phyloP scores from a whole-genome alignment of 306 rosid genomes.

The Canavalia ensiformis region DNA sequence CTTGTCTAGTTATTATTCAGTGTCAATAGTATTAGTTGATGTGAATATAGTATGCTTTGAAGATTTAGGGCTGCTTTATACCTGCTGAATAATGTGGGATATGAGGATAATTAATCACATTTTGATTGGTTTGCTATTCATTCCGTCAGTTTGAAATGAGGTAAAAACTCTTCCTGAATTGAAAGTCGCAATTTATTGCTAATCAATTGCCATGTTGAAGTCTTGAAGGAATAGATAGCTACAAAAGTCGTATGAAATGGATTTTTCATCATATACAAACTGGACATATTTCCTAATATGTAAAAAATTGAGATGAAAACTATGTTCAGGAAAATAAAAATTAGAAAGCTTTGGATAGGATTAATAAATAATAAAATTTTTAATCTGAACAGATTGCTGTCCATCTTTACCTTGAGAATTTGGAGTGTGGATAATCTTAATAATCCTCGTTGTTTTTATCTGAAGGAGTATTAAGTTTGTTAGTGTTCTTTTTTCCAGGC shows the following conservation, averaged over 20 bases:
- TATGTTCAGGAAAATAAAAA: conserved; percentile 10
- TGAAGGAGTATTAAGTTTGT: conserved; percentile 9
- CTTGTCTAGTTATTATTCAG: conserved; percentile 4
- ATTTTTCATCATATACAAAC: not conserved
- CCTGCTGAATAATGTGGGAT: not conserved
- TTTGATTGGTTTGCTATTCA: conserved; percentile 10
- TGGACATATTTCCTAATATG: not conserved
- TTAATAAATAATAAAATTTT: conserved; percentile 20
- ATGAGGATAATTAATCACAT: not conserved
- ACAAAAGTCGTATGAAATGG: not conserved
- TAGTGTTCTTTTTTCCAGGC: conserved; percentile 40
- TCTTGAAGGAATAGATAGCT: not conserved
- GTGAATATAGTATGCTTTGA: not conserved
- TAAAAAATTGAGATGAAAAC: not conserved
- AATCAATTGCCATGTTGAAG: conserved; percentile 19
- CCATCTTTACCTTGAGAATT: not conserved
- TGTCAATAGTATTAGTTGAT: conserved; percentile 8
- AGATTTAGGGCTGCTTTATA: not conserved
- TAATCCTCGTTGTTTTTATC: not conserved
- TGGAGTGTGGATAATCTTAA: conserved; percentile 26
- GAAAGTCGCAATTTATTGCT: conserved; percentile 5
- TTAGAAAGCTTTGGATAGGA: not conserved
- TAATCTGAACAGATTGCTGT: not conserved
- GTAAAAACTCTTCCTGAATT: not conserved
- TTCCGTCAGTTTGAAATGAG: not conserved